phyloP scores from a whole-genome alignment of 768 basidiomycete species.

The Chlorophyllum brunneum region DNA sequence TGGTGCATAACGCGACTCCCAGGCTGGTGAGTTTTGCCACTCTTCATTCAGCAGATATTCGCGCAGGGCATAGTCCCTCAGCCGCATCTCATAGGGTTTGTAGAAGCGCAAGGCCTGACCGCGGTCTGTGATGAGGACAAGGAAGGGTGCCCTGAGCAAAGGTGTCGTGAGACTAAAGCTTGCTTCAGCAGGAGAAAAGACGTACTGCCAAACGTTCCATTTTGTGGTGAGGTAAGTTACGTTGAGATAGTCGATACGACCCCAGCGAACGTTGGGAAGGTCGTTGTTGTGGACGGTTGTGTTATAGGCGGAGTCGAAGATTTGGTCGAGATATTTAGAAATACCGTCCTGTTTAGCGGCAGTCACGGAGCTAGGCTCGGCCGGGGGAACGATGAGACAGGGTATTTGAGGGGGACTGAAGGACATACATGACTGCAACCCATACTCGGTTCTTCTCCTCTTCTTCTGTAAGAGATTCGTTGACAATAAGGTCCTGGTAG shows the following conservation, averaged over 20 bases:
- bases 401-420: conserved; percentile 4
- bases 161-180: not conserved
- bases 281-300: conserved; percentile 53
- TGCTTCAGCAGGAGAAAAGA: conserved; percentile 15
- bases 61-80: conserved; percentile 57
- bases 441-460: conserved; percentile 70
- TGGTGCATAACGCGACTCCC: conserved; percentile 67
- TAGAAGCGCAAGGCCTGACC: conserved; percentile 84
- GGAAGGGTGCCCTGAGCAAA: conserved; percentile 60
- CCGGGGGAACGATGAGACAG: conserved; percentile 9
- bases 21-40: conserved; percentile 62
- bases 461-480: conserved; percentile 61
- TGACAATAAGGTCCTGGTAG: conserved; percentile 65
- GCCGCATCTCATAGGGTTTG: conserved; percentile 55
- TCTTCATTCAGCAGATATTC: conserved; percentile 62
- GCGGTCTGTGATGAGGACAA: conserved; percentile 67
- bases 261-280: conserved; percentile 73
- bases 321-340: conserved; percentile 65
- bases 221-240: conserved; percentile 82
- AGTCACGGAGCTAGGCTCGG: conserved; percentile 47
- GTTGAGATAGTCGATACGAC: conserved; percentile 82
- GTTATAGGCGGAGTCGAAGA: conserved; percentile 76
- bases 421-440: conserved; percentile 71
- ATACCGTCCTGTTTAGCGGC: conserved; percentile 56
- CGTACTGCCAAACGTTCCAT: conserved; percentile 84